Conservation (phyloP, 2,329 filamentous ascomycete genomes). For the Phoma sp. region DNA sequence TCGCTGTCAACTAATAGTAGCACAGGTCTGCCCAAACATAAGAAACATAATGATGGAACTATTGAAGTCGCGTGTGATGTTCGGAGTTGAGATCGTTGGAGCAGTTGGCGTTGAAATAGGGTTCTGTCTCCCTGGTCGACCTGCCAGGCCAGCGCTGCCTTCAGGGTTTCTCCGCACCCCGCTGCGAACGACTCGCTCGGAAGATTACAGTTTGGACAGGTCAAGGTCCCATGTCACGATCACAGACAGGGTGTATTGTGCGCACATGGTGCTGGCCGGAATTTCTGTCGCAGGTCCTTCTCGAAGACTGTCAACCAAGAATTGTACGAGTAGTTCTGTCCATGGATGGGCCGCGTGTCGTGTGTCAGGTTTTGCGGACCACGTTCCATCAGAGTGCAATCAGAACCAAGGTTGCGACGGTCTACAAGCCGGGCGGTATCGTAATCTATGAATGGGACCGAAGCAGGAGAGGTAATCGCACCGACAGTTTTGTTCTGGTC, state of each 20-base stretch:
- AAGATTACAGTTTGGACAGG: conserved; percentile 43
- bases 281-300: conserved; percentile 34
- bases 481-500: conserved; percentile 20
- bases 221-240: conserved; percentile 49
- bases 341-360: conserved; percentile 29
- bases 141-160: conserved; percentile 41
- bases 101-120: conserved; percentile 42
- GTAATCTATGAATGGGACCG: conserved; percentile 14
- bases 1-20: background rate
- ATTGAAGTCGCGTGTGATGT: background rate
- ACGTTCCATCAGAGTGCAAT: conserved; percentile 19
- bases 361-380: conserved; percentile 30
- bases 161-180: conserved; percentile 48
- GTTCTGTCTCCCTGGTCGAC: conserved; percentile 42
- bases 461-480: conserved; percentile 24
- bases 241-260: conserved; percentile 34
- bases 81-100: background rate
- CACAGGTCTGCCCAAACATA: background rate
- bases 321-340: conserved; percentile 1
- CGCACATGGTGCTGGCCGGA: conserved; percentile 26
- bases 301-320: conserved; percentile 33
- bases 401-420: conserved; percentile 29
- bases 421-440: conserved; percentile 23
- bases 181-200: conserved; percentile 46
- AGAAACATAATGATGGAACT: background rate